Base-by-base conservation (phyloP, 805 yeast genomes). In the Kluyveromyces aestuarii region DNA sequence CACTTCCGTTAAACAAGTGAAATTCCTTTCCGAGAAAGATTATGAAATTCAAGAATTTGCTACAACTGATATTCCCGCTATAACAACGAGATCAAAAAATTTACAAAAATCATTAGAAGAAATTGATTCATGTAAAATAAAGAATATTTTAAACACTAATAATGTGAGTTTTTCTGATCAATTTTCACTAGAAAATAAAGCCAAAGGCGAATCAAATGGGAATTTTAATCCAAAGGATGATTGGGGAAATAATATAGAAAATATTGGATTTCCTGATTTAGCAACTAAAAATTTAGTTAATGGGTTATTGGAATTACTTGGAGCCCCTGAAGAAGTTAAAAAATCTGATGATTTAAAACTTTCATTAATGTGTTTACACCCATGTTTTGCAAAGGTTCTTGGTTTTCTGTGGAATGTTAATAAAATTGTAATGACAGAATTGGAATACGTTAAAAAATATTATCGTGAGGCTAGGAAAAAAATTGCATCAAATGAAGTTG, bases 381-480 rank as follows among this genome's bases (percentile, higher is more conserved):
- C 45, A 16, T 43, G 36, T 19, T 38, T 43, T 19, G 21, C 45
- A 8, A 43, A 36, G 18, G 39, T 38, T 4, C 8, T 43, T 17
- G 45, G 45, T 13, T 43, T 43, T 35, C 18, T 43, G 13, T 43
- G 45, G 45, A 43, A 43, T 27, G 39, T 43, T 43, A 19, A 27
- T 16, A 43, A 43, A 21, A 33, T 43, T 33, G 25, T 21, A 7
- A 43, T 35, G 38, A 11, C 38, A 33, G 45, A 43, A 21, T 33
- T 38, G 8, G 39, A 21, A 30, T 13, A 27, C 8, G 21, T 21
- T 14, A 43, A 43, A 21, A 36, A 33, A 33, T 6, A 27, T 11
- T 43, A 35, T 38, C 21, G 36, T n/a, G 27, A 43, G 16, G 8
- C 16, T 13, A n/a, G 13, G 36, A 21, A 43, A 17, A 17, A 33